phyloP scores from a whole-genome alignment of 2,329 filamentous ascomycete species.

The Botryosphaeria dothidea region DNA sequence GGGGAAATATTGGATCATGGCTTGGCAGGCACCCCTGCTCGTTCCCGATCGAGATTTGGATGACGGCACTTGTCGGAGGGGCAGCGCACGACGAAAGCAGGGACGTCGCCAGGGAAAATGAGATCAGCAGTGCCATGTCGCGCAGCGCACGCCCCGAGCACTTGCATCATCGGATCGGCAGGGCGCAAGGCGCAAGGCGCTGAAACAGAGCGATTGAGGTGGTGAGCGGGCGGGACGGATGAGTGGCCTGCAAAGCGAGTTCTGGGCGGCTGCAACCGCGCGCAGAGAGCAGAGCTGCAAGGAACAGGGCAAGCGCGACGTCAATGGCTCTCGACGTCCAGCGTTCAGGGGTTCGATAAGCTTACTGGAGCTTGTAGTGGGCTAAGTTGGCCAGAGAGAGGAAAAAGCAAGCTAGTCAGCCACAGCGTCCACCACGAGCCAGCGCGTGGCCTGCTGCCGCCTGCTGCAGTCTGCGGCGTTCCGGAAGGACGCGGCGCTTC shows the following conservation, averaged over 20 bases:
- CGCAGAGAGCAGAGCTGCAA: background rate
- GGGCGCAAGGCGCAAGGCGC: background rate
- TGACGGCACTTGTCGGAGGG: background rate
- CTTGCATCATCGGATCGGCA: background rate
- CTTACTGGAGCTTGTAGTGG: background rate
- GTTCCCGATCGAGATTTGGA: background rate
- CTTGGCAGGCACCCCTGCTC: background rate
- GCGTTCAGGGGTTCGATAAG: background rate
- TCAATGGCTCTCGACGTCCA: background rate
- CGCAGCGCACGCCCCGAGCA: background rate
- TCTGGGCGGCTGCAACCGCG: background rate
- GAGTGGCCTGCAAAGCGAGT: background rate
- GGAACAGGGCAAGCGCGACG: background rate
- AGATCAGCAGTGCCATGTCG: slow-evolving; percentile 1
- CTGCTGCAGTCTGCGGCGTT: background rate
- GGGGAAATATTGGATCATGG: background rate
- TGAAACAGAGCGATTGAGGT: background rate
- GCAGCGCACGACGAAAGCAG: background rate
- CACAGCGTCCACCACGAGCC: slow-evolving; percentile 9
- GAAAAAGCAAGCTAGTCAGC: background rate
- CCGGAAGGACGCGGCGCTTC: background rate
- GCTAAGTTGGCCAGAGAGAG: background rate
- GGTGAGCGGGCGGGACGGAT: background rate
- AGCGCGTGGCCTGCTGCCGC: slow-evolving; percentile 1
- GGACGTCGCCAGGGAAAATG: background rate